Conservation (phyloP, 2,329 filamentous ascomycete genomes). For the Dactylellina sp. region DNA sequence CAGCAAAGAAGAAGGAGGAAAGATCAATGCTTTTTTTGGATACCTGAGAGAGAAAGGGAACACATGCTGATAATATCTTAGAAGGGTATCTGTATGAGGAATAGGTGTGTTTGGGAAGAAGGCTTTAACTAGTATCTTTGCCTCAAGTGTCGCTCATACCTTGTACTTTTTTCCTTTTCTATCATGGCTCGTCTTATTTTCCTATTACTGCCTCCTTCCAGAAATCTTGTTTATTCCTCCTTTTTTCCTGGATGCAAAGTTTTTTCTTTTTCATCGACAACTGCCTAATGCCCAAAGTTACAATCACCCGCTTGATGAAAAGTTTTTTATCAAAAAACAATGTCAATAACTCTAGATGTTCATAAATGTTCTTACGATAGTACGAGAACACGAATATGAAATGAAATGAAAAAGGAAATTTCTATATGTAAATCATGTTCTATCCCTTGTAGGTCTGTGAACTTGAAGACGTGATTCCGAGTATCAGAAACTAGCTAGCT, state of each 20-base stretch:
- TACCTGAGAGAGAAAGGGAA: background rate
- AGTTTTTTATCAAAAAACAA: constrained; percentile 21
- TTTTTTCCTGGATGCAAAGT: constrained; percentile 27
- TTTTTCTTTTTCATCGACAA: constrained; percentile 11
- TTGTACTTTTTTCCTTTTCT: constrained; percentile 39
- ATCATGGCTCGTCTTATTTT: constrained; percentile 33
- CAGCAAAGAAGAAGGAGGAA: constrained; percentile 2
- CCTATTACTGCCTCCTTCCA: background rate
- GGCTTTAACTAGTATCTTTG: constrained; percentile 56
- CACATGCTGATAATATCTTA: constrained; percentile 21
- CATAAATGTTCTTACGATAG: constrained; percentile 48
- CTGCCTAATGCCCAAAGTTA: background rate
- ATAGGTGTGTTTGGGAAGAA: constrained; percentile 41
- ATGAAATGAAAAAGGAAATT: background rate
- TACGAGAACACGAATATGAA: constrained; percentile 17
- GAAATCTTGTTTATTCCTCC: constrained; percentile 16
- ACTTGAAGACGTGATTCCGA: no score
- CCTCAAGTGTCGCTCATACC: constrained; percentile 19
- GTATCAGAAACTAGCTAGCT: no score
- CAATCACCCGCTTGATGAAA: constrained; percentile 14
- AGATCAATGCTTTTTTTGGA: constrained; percentile 13
- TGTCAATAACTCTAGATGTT: constrained; percentile 14
- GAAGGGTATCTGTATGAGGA: constrained; percentile 14
- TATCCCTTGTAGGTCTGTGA: background rate
- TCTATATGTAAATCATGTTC: background rate